phyloP scores from a whole-genome alignment of 2,329 filamentous ascomycete genomes.

The Colletotrichum nymphaeae region DNA sequence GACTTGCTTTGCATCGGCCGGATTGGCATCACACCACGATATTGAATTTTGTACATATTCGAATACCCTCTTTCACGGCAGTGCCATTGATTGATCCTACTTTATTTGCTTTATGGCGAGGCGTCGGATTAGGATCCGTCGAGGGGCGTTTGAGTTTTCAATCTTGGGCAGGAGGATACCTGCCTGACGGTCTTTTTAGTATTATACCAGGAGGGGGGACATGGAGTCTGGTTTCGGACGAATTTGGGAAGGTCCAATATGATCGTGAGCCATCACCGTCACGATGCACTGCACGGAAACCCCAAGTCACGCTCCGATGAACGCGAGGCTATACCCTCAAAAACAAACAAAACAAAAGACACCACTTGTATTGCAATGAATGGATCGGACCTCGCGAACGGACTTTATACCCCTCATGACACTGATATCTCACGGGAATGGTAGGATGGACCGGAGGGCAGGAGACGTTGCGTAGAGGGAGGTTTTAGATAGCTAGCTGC shows the following conservation, averaged over 20 bases:
- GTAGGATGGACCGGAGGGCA: neutral
- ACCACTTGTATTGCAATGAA: neutral
- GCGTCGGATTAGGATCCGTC: conserved; percentile 27
- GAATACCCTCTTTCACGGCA: conserved; percentile 25
- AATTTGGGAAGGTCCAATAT: conserved; percentile 1
- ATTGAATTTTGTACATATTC: conserved; percentile 26
- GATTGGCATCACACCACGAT: neutral
- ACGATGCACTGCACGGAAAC: neutral
- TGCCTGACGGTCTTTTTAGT: conserved; percentile 27
- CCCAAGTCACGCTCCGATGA: neutral
- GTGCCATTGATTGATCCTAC: conserved; percentile 19
- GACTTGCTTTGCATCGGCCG: neutral
- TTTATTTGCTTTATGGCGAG: conserved; percentile 28
- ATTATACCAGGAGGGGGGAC: conserved; percentile 28
- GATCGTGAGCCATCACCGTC: neutral
- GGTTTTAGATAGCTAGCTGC: neutral
- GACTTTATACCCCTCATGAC: conserved; percentile 13
- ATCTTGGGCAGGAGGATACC: conserved; percentile 10
- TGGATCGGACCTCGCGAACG: neutral
- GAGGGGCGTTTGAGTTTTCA: conserved; percentile 3
- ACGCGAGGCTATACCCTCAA: neutral
- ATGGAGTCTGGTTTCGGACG: conserved; percentile 23
- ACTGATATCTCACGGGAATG: neutral
- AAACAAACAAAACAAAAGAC: conserved; percentile 19
- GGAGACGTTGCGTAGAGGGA: neutral